Conservation (phyloP, 352 stramenopile species). For the Pythium rishiriense region DNA sequence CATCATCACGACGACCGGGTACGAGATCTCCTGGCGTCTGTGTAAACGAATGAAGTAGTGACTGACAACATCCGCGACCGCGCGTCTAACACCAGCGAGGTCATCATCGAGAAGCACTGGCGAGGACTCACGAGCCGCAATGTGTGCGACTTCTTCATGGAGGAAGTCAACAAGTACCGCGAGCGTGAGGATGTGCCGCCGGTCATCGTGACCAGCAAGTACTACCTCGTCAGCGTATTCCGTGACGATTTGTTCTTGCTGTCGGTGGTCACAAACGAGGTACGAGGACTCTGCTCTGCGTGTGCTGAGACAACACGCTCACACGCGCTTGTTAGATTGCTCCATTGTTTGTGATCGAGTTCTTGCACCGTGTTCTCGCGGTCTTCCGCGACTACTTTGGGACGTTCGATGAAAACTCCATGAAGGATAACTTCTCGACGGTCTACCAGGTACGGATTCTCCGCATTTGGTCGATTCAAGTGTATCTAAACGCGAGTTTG, state of each 20-base stretch:
- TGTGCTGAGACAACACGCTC: not conserved
- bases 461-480: not conserved
- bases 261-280: constrained; percentile 93
- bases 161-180: constrained; percentile 93
- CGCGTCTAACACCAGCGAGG: no score
- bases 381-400: constrained; percentile 98
- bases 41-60: not conserved
- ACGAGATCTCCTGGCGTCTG: constrained; percentile 11
- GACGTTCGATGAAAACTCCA: constrained; percentile 93
- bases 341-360: constrained; percentile 94
- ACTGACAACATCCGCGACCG: constrained; percentile 12
- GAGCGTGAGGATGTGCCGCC: constrained; percentile 86
- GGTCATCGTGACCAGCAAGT: constrained; percentile 87
- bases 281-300: constrained; percentile 29
- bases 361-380: constrained; percentile 95
- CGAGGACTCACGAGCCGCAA: constrained; percentile 93
- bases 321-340: constrained; percentile 50
- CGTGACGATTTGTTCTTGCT: constrained; percentile 95
- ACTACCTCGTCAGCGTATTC: constrained; percentile 93
- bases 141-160: constrained; percentile 98
- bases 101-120: constrained; percentile 99
- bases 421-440: constrained; percentile 98
- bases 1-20: constrained; percentile 94
- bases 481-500: not conserved
- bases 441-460: constrained; percentile 86